A percentile compares a stretch with the other conserved stretches of the same genome.
These are phyloP conservation scores for Westerdykella sp. DNA, from an alignment of 2,329 filamentous ascomycete genomes.

Conservation along the genomic window DNA sequence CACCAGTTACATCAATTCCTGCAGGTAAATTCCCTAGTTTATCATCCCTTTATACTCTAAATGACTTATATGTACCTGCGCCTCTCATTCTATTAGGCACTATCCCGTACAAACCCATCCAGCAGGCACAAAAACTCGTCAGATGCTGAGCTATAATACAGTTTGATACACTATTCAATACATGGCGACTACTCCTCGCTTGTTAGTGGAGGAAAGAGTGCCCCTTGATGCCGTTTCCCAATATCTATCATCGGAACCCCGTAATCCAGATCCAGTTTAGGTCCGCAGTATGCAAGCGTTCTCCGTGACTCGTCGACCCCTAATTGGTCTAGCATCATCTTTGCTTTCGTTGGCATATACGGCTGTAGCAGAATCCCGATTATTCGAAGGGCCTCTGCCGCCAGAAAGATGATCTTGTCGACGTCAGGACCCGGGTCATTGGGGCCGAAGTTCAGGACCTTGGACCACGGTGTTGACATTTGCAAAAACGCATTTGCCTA, in stretches of 20 bases:
- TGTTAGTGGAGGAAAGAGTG: slow-evolving; percentile 46
- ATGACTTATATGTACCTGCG: too few relatives aligned
- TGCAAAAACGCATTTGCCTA: slow-evolving; percentile 64
- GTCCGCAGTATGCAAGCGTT: slow-evolving; percentile 54
- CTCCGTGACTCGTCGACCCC: slow-evolving; percentile 61
- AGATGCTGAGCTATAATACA: too few relatives aligned
- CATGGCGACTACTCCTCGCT: slow-evolving; percentile 5
- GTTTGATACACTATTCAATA: too few relatives aligned
- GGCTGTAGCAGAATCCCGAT: slow-evolving; percentile 81
- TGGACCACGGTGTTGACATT: slow-evolving; percentile 61
- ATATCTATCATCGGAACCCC: slow-evolving; percentile 47
- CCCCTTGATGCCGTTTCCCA: slow-evolving; percentile 40
- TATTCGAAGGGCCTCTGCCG: slow-evolving; percentile 71
- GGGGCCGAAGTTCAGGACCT: slow-evolving; percentile 37
- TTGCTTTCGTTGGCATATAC: slow-evolving; percentile 77
- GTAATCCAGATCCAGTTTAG: slow-evolving; percentile 64
- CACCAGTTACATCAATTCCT: too few relatives aligned
- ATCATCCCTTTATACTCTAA: too few relatives aligned
- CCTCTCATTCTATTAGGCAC: too few relatives aligned
- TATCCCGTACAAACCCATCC: too few relatives aligned
- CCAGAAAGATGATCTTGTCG: slow-evolving; percentile 56
- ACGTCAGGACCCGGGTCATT: slow-evolving; percentile 29
- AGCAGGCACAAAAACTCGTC: too few relatives aligned
- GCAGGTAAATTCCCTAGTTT: too few relatives aligned
- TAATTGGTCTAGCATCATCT: slow-evolving; percentile 66